These are phyloP conservation scores for Pleomassaria siparia DNA, from an alignment of 2,329 filamentous ascomycete genomes.

Conservation along the genomic window DNA sequence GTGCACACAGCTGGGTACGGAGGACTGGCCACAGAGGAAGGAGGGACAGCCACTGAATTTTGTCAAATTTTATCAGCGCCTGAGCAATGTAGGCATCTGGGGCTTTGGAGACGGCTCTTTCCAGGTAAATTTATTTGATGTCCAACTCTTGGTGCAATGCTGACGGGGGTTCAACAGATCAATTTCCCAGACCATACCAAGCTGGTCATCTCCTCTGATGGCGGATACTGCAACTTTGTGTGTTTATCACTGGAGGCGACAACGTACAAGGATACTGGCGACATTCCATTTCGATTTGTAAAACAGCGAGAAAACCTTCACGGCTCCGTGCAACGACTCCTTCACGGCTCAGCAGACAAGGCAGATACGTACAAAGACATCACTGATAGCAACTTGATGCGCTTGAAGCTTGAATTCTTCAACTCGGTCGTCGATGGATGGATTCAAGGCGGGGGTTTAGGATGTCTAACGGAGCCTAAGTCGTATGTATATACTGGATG, in stretches of 20 bases:
- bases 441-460: constrained; percentile 69
- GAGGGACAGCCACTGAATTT: constrained; percentile 52
- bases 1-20: constrained; percentile 47
- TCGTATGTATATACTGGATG: constrained; percentile 48
- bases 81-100: constrained; percentile 80
- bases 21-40: constrained; percentile 51
- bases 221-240: constrained; percentile 77
- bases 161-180: constrained; percentile 55
- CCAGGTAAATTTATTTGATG: constrained; percentile 56
- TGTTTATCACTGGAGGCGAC: constrained; percentile 71
- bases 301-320: constrained; percentile 70
- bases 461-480: constrained; percentile 46
- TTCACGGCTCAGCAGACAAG: constrained; percentile 60
- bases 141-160: background rate
- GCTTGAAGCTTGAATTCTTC: constrained; percentile 74
- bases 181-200: constrained; percentile 91
- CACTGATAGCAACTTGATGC: constrained; percentile 70
- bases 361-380: constrained; percentile 56
- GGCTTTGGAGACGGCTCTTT: constrained; percentile 78
- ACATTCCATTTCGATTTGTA: constrained; percentile 64
- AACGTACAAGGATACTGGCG: constrained; percentile 64
- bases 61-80: constrained; percentile 79
- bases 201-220: constrained; percentile 73
- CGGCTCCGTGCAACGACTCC: constrained; percentile 70
- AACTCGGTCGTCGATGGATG: constrained; percentile 69